Evolutionary conservation across 805 yeast genomes (phyloP).

Genomic region (Metschnikowia dekortorum): DNA sequence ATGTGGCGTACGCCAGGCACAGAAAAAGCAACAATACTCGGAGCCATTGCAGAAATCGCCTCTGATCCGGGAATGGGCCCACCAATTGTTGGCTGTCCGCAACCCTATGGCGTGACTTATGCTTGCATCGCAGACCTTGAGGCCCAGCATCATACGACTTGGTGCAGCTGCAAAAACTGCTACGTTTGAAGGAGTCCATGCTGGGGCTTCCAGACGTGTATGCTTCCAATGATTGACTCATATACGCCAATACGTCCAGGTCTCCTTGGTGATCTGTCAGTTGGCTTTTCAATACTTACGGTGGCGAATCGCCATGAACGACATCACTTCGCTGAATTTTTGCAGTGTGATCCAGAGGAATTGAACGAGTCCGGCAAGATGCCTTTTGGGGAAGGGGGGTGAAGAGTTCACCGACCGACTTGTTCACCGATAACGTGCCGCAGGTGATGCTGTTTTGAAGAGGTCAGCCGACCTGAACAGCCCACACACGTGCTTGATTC

Average conservation of each 20-base stretch:
- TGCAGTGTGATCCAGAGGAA: constrained; percentile 90
- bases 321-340: constrained; percentile 65
- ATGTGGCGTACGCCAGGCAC: constrained; percentile 37
- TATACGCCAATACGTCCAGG: constrained; percentile 59
- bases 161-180: constrained; percentile 55
- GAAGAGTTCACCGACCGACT: constrained; percentile 21
- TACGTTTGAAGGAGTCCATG: constrained; percentile 62
- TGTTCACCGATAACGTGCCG: constrained; percentile 64
- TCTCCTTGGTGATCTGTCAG: constrained; percentile 77
- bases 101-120: constrained; percentile 56
- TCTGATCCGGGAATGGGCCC: constrained; percentile 75
- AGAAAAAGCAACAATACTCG: constrained; percentile 47
- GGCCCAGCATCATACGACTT: constrained; percentile 85
- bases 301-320: constrained; percentile 71
- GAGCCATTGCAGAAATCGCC: constrained; percentile 80
- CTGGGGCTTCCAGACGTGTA: constrained; percentile 53
- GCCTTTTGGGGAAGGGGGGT: constrained; percentile 29
- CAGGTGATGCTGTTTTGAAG: constrained; percentile 61
- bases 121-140: constrained; percentile 87
- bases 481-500: constrained; percentile 38
- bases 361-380: constrained; percentile 70
- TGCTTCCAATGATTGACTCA: constrained; percentile 40
- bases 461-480: constrained; percentile 31
- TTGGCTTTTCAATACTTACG: constrained; percentile 69
- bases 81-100: constrained; percentile 44